Percentiles rank a stretch among this genome's conserved stretches.
These are phyloP conservation scores for Phaeoacremonium minimum DNA, from an alignment of 2,329 filamentous ascomycete species.

Conservation along the genomic window DNA sequence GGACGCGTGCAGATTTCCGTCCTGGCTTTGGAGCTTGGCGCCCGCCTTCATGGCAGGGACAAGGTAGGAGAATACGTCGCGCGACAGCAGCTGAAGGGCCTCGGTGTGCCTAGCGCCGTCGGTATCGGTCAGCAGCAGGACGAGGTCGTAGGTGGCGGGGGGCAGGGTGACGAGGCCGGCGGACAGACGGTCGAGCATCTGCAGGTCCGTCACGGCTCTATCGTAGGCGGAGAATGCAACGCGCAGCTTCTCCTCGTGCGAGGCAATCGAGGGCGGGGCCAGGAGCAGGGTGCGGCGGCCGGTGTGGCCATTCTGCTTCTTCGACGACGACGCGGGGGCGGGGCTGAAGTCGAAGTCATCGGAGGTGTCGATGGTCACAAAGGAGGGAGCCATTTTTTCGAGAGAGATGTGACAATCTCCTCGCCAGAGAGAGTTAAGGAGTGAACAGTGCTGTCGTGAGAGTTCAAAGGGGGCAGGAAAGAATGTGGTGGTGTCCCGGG, in stretches of 20 bases:
- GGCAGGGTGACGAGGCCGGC: slow-evolving; percentile 77
- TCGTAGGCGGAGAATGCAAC: slow-evolving; percentile 69
- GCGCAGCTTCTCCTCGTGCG: slow-evolving; percentile 74
- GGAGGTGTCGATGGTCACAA: slow-evolving; percentile 51
- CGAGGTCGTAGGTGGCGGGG: slow-evolving; percentile 71
- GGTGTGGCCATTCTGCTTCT: slow-evolving; percentile 13
- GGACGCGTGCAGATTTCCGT: slow-evolving; percentile 49
- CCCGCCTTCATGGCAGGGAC: slow-evolving; percentile 67
- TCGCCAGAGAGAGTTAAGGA: neutral
- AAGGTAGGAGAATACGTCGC: slow-evolving; percentile 65
- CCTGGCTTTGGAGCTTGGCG: slow-evolving; percentile 65
- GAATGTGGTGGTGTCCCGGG: no score
- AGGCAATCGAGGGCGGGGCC: slow-evolving; percentile 83
- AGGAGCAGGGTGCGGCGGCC: slow-evolving; percentile 59
- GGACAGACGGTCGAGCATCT: slow-evolving; percentile 94
- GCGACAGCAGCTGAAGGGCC: slow-evolving; percentile 56
- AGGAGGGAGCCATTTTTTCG: slow-evolving; percentile 42
- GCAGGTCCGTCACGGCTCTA: slow-evolving; percentile 76
- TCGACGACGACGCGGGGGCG: slow-evolving; percentile 18
- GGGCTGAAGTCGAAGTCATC: slow-evolving; percentile 43
- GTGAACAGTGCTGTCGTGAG: slow-evolving; percentile 6
- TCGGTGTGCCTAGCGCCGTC: slow-evolving; percentile 61
- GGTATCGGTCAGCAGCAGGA: slow-evolving; percentile 78
- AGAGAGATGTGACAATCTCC: neutral
- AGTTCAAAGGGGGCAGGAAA: neutral